phyloP scores from a whole-genome alignment of 2,329 filamentous ascomycete genomes.

The Mycosphaerella sp. region DNA sequence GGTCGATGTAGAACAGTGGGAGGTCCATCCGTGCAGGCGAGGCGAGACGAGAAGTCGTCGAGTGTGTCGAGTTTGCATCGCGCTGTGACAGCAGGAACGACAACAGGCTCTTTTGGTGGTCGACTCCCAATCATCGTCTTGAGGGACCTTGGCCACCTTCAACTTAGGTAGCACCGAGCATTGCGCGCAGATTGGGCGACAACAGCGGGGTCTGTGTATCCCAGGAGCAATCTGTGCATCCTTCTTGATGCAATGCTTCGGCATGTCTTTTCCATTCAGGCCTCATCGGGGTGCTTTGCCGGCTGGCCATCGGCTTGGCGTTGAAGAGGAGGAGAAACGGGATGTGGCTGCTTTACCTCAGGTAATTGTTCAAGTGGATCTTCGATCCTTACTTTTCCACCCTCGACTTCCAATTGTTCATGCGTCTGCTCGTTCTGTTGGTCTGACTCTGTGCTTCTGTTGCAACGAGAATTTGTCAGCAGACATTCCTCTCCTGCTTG shows the following conservation, averaged over 20 bases:
- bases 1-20: background rate
- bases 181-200: background rate
- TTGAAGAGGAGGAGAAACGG: slow-evolving; percentile 8
- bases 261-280: background rate
- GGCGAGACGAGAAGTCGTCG: background rate
- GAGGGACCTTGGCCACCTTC: background rate
- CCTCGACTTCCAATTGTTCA: slow-evolving; percentile 12
- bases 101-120: background rate
- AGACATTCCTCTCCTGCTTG: slow-evolving; percentile 23
- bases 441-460: slow-evolving; percentile 14
- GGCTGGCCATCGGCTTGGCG: slow-evolving; percentile 8
- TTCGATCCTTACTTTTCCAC: background rate
- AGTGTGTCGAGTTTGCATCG: background rate
- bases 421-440: slow-evolving; percentile 5
- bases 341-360: slow-evolving; percentile 13
- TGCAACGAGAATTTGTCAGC: slow-evolving; percentile 24
- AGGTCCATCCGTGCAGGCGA: background rate
- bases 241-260: slow-evolving; percentile 2
- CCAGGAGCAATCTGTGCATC: background rate
- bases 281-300: slow-evolving; percentile 6
- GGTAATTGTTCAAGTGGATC: slow-evolving; percentile 9
- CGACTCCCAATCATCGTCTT: background rate
- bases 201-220: background rate
- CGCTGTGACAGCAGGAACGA: background rate
- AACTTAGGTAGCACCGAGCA: slow-evolving; percentile 1